Evolutionary conservation across 371 early-diverging fungal genomes (phyloP), one percentile per base, ranked within the genome.

Genomic region (Mycotypha africana): DNA sequence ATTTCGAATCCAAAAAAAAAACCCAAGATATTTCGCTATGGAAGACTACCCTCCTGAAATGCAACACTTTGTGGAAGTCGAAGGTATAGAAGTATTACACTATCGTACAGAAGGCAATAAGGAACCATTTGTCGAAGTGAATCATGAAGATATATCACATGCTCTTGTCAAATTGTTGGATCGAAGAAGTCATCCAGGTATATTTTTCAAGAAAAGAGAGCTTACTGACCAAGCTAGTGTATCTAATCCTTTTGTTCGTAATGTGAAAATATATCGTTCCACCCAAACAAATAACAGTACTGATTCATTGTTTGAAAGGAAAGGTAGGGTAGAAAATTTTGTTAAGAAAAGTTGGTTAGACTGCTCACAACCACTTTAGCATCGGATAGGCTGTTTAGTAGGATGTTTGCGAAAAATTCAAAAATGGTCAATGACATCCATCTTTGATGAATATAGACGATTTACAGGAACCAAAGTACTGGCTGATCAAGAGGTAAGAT

Each of bases 231-330:
- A 31, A 36, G 9, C 23, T 12, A 42, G n/a, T n/a, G n/a, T n/a
- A n/a, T n/a, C n/a, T n/a, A n/a, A n/a, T n/a, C n/a, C n/a, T n/a
- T n/a, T n/a, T n/a, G n/a, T n/a, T n/a, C n/a, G n/a, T n/a, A n/a
- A n/a, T n/a, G n/a, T n/a, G n/a, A n/a, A n/a, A n/a, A n/a, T n/a
- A n/a, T n/a, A n/a, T n/a, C n/a, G n/a, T n/a, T n/a, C n/a, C n/a
- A n/a, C n/a, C n/a, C n/a, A n/a, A n/a, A n/a, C 11, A 28, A 28
- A 28, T 8, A 33, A 33, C 4, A 33, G 73, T 93, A 3, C 67
- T 97, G 17, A 79, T 96, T 4, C 96, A 97, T 62, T 97, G 96
- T 52, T 84, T 93, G 51, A 90, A 94, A 28, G 97, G 96, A 43
- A 95, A 88, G 69, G 91, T 87, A 78, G 32, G 25, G 10, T 4